Evolutionary conservation across 345 rosid species (phyloP), one percentile per base, ranked within the genome.

Genomic region (Bruguiera parviflora): DNA sequence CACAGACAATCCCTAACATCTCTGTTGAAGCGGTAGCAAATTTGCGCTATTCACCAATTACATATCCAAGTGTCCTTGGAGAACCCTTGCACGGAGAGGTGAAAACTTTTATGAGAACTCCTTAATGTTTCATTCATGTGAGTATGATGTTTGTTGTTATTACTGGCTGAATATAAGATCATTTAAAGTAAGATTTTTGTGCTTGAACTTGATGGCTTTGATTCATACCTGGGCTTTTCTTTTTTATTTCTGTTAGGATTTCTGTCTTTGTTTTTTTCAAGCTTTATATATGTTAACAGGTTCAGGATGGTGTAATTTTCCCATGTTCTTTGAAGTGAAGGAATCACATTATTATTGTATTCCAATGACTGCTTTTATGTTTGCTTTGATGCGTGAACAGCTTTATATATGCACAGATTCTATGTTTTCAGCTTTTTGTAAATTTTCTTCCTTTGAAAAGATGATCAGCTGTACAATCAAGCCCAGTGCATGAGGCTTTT

Each of bases 11-110:
- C 74, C 86, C 89, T 51, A 89, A 81, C 75, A 76, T 84, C 76
- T 81, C 97, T 29, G 90, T 80, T 65, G 98, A 95, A 84, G 82
- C 83, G 43, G 82, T 75, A 62, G 81, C 87, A 16, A 91, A 88
- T 84, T 68, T 89, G 74, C 87, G 96, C 3, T 80, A 78, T 80
- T 92, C 99, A 56, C 99, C 99, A 22, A 90, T 95, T 74, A 92
- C 99, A 58, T 92, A 95, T 79, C 96, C 97, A 61, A 95, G 97
- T 76, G 97, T 95, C 51, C 96, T 95, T 64, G 98, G 99, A 69
- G 99, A 95, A 79, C 97, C 98, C 29, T 81, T 95, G 56, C 87
- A 86, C 72, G 98, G 99, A 82, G 99, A 95, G 99, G 99, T 92
- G 66, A 80, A 74, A 60, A 61, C 65, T 71, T 78, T 52, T 61